phyloP scores from a whole-genome alignment of 1,139 yeast genomes.

The Taiozyma sp. region DNA sequence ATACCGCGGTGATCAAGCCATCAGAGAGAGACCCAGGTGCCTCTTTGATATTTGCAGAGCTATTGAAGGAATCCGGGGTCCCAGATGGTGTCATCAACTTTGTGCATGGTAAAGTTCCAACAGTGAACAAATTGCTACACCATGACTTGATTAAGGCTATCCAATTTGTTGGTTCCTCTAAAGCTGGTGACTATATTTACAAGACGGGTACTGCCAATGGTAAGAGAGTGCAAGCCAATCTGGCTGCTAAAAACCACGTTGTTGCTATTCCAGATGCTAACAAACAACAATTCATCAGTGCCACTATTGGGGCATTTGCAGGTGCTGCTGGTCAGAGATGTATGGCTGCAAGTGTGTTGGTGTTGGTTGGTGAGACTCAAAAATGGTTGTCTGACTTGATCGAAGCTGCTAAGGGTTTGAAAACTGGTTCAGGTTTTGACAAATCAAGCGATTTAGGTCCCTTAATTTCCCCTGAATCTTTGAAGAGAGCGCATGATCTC shows the following conservation, averaged over 20 bases:
- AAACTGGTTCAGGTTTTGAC: conserved; percentile 67
- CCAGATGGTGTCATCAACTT: conserved; percentile 72
- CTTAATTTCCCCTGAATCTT: conserved; percentile 57
- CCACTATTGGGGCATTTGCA: conserved; percentile 73
- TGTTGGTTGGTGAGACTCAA: conserved; percentile 68
- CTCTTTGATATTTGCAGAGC: conserved; percentile 68
- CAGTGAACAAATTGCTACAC: conserved; percentile 67
- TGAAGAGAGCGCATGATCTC: conserved; percentile 50
- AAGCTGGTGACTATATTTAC: conserved; percentile 72
- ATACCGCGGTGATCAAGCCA: conserved; percentile 70
- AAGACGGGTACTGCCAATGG: conserved; percentile 65
- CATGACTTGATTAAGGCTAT: conserved; percentile 73
- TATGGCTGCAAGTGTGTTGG: conserved; percentile 76
- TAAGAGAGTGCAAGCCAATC: conserved; percentile 73
- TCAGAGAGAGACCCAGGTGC: conserved; percentile 76
- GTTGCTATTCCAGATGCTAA: conserved; percentile 72
- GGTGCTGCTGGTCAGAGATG: conserved; percentile 89
- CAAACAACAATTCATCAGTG: conserved; percentile 60
- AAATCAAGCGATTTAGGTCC: conserved; percentile 65
- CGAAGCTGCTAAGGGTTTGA: conserved; percentile 52
- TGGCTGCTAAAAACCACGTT: conserved; percentile 78
- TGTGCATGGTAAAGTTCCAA: conserved; percentile 71
- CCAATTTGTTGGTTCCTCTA: conserved; percentile 75
- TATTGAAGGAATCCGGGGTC: conserved; percentile 66
- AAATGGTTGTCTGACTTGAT: conserved; percentile 63